Base-by-base conservation (phyloP, 139 green algal genomes). In the Edaphochlamys debaryana region DNA sequence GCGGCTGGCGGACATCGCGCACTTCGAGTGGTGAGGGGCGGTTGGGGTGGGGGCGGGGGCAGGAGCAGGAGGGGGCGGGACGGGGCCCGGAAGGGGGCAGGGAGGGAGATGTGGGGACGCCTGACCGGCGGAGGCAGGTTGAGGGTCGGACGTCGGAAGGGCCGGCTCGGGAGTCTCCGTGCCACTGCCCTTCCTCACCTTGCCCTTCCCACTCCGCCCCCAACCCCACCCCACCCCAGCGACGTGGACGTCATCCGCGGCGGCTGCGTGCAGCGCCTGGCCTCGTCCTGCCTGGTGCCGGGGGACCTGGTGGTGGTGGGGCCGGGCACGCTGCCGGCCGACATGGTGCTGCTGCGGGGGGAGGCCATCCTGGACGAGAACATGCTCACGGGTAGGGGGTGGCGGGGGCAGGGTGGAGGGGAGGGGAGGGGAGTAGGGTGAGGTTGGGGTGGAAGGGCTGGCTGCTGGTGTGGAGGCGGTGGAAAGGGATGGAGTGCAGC, bases 321-420 rank as follows among this genome's bases (percentile, higher is more conserved):
- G 23, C 79, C 87, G 0, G 89, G 89, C 25, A 48, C 79, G 4
- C 76, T 95, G 80, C 84, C 92, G 23, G 88, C 78, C 42, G 92
- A 95, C 84, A 38, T 89, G 36, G 91, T 94, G 64, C 86, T 95
- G 41, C 50, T 95, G 42, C 70, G 79, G 32, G 92, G 92, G 5
- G 92, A 94, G 79, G 86, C 72, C 63, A 95, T 95, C 34, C 85
- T 95, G 38, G 92, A 95, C 37, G 92, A 95, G 48, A 94, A 93
- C 82, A 95, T 95, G 89, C 87, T 95, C 48, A 95, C 92, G 6
- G 92, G 91, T 64, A 67, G 7, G 71, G 38, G 34, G 66, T 30
- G 66, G 38, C 32, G 34, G 32, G 52, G 45, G 45, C 9, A 13
- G 11, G 11, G 45, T 9, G 45, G 45, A 54, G 45, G 11, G 11